phyloP scores from a whole-genome alignment of 805 yeast genomes.

The Zygotorulaspora sp. region DNA sequence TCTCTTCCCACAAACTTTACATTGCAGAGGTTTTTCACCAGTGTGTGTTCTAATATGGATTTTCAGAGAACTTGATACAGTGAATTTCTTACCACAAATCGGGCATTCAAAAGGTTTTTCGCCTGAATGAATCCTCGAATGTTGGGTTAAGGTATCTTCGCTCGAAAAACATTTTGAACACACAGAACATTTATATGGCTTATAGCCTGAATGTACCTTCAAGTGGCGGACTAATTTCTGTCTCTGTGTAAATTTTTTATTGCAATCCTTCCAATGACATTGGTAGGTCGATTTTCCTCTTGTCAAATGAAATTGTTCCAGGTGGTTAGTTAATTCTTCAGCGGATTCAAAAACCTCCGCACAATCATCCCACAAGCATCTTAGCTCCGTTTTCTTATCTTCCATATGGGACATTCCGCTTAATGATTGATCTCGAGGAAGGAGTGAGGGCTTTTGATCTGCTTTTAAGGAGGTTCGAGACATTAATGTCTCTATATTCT shows the following conservation, averaged over 20 bases:
- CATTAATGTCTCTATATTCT: not conserved
- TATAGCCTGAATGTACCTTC: constrained; percentile 80
- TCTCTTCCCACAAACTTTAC: constrained; percentile 77
- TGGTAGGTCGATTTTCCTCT: constrained; percentile 63
- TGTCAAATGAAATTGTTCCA: constrained; percentile 64
- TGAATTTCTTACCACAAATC: constrained; percentile 70
- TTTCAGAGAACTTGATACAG: constrained; percentile 75
- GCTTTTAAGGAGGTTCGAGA: too few species aligned
- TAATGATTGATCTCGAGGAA: not conserved
- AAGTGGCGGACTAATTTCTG: constrained; percentile 85
- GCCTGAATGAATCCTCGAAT: constrained; percentile 79
- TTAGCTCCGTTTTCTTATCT: not conserved
- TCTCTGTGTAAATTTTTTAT: constrained; percentile 68
- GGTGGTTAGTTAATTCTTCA: constrained; percentile 65
- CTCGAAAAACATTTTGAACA: constrained; percentile 76
- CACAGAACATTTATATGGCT: constrained; percentile 66
- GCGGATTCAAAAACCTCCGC: constrained; percentile 45
- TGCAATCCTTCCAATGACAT: constrained; percentile 80
- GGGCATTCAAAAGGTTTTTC: constrained; percentile 80
- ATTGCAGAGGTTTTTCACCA: constrained; percentile 80
- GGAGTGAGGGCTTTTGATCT: not conserved
- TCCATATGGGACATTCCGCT: too few species aligned
- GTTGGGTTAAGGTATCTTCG: constrained; percentile 73
- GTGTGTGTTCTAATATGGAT: constrained; percentile 85
- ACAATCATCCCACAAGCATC: constrained; percentile 44